These are phyloP conservation scores for Davidsoniella eucalypti DNA, from an alignment of 2,329 filamentous ascomycete genomes.

Conservation along the genomic window DNA sequence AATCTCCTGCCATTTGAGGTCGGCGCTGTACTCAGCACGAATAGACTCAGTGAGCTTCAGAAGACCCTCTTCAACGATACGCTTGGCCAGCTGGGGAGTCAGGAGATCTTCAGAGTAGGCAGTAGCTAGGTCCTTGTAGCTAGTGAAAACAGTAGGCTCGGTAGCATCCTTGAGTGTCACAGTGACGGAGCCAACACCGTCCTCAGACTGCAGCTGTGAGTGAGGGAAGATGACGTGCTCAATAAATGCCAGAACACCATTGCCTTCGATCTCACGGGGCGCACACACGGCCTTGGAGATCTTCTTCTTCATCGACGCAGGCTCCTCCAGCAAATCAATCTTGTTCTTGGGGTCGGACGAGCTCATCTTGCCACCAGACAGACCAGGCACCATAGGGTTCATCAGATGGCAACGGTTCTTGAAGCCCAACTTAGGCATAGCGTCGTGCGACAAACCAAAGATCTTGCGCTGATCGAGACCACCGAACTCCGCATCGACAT, in stretches of 20 bases:
- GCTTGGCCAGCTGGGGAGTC: conserved; percentile 75
- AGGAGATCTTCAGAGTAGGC: conserved; percentile 68
- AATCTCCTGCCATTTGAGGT: conserved; percentile 56
- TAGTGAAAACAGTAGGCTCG: conserved; percentile 65
- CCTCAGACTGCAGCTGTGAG: conserved; percentile 36
- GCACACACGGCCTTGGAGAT: conserved; percentile 69
- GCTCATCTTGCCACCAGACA: conserved; percentile 76
- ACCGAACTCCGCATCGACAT: conserved; percentile 78
- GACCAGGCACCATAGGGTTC: conserved; percentile 73
- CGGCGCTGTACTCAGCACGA: conserved; percentile 51
- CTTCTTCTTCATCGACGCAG: conserved; percentile 65
- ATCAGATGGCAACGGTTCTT: conserved; percentile 29
- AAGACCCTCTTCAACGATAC: conserved; percentile 61
- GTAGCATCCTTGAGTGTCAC: conserved; percentile 48
- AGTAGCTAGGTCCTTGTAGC: conserved; percentile 55
- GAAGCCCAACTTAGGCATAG: conserved; percentile 74
- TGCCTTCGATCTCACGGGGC: conserved; percentile 63
- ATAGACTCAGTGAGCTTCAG: conserved; percentile 63
- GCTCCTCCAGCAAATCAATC: conserved; percentile 76
- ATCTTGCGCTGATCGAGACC: conserved; percentile 77
- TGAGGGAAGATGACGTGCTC: conserved; percentile 77
- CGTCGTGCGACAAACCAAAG: conserved; percentile 71
- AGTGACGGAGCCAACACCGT: conserved; percentile 22
- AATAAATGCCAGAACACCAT: conserved; percentile 73
- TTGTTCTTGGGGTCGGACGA: conserved; percentile 64